Conservation (phyloP, 2,329 filamentous ascomycete species). For the Xylariaceae sp. region DNA sequence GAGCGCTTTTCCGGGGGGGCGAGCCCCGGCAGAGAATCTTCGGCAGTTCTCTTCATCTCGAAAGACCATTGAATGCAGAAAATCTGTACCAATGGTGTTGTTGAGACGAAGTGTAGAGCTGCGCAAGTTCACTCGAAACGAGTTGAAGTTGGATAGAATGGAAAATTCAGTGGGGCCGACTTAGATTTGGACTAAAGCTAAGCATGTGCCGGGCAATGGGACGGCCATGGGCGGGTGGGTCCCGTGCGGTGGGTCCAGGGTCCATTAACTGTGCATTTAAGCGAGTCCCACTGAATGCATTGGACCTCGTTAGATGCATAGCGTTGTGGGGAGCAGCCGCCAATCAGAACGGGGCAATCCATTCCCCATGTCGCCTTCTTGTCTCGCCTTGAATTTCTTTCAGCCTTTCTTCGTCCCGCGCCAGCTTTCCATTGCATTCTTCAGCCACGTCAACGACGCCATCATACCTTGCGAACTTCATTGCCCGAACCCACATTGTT, state of each 20-base stretch:
- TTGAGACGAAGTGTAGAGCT: neutral
- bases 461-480: slow-evolving; percentile 1
- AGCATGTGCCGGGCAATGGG: no score
- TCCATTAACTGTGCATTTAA: neutral
- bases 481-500: slow-evolving; percentile 12
- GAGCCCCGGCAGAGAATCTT: slow-evolving; percentile 15
- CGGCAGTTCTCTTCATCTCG: slow-evolving; percentile 27
- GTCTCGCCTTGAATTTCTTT: slow-evolving; percentile 22
- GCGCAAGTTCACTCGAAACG: neutral
- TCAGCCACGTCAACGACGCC: slow-evolving; percentile 13
- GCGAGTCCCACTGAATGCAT: neutral
- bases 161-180: slow-evolving; percentile 20
- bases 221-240: no score
- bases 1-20: slow-evolving; percentile 16
- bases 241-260: no score
- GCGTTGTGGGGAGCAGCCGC: neutral
- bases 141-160: slow-evolving; percentile 3
- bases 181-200: neutral
- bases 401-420: slow-evolving; percentile 16
- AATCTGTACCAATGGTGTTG: slow-evolving; percentile 6
- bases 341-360: slow-evolving; percentile 6
- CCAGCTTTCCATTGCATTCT: slow-evolving; percentile 20
- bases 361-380: neutral
- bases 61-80: neutral
- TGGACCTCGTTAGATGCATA: neutral